Evolutionary conservation across 306 rosid species (phyloP), one percentile per base, ranked within the genome.

Genomic region (Herpetospermum pedunculosum): DNA sequence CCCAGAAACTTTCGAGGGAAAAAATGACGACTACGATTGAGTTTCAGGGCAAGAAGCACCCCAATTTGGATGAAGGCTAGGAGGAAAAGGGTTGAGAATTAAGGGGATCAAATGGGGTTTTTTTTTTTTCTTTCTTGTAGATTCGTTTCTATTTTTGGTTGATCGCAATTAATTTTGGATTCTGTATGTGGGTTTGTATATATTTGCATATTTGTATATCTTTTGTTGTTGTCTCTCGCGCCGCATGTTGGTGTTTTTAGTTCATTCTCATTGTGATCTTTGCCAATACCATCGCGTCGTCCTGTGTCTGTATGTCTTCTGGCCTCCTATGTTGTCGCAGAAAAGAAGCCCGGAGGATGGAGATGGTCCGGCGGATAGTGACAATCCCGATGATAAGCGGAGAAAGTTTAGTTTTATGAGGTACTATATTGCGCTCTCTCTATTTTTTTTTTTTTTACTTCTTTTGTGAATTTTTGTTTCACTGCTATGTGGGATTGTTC

Each of bases 341-440:
- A 90, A 90, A 85, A 81, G 98, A 80, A 87, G 87, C 72, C 85
- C 88, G 4, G 98, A 92, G 37, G 95, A 92, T n/a, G 86, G 78
- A 54, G 87, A 84, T 75, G 79, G 76, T 67, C 80, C 79, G 30
- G 74, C 88, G 7, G 92, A 84, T 4, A 79, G 80, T 70, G 71
- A 62, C 18, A 59, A 55, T 68, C 81, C 94, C 0, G 91, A 85
- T 11, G 91, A 88, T 75, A 92, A 92, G 90, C 96, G 96, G 49
- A 63, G 91, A 64, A 85, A 81, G 85, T 83, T 62, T 37, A 74
- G 79, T 48, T 81, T 90, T 34, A 72, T 2, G 19, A 85, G 80
- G 98, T 88, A 80, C 28, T 46, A 8, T 15, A 25, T 28, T 48
- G 2, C 30, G 41, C 1, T 15, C 30, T n/a, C 29, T 37, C 46